phyloP scores from a whole-genome alignment of 495 filamentous ascomycete species.

The Xylaria palmicola region DNA sequence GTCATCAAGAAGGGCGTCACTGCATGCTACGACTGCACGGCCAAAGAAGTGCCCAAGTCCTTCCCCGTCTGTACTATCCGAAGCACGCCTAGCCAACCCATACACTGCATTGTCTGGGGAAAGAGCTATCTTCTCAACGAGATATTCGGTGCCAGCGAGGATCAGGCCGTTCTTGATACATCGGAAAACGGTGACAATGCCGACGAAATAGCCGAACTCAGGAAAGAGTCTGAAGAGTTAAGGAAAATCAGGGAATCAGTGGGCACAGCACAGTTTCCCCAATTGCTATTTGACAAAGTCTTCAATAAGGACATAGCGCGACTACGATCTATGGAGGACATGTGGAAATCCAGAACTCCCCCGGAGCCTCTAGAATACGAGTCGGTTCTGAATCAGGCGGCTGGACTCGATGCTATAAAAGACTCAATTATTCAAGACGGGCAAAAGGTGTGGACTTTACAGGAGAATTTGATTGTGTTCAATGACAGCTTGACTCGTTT shows the following conservation, averaged over 20 bases:
- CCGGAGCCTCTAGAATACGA: slow-evolving; percentile 72
- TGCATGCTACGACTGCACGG: slow-evolving; percentile 93
- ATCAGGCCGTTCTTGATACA: slow-evolving; percentile 73
- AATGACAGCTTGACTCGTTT: slow-evolving; percentile 77
- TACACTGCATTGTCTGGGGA: slow-evolving; percentile 99
- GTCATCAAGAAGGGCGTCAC: slow-evolving; percentile 92
- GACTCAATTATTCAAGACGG: slow-evolving; percentile 60
- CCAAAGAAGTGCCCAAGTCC: slow-evolving; percentile 83
- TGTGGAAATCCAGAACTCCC: slow-evolving; percentile 85
- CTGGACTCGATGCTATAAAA: slow-evolving; percentile 51
- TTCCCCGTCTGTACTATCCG: slow-evolving; percentile 97
- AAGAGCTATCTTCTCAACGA: slow-evolving; percentile 96
- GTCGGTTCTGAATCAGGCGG: slow-evolving; percentile 39
- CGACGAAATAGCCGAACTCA: slow-evolving; percentile 82
- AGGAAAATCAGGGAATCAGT: slow-evolving; percentile 80
- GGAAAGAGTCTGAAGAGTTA: slow-evolving; percentile 76
- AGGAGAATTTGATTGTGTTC: slow-evolving; percentile 85
- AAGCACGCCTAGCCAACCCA: slow-evolving; percentile 90
- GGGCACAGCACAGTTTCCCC: slow-evolving; percentile 74
- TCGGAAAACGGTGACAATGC: slow-evolving; percentile 82
- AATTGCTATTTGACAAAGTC: slow-evolving; percentile 88
- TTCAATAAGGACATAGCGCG: slow-evolving; percentile 84
- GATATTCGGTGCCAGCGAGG: slow-evolving; percentile 89
- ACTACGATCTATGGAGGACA: slow-evolving; percentile 84
- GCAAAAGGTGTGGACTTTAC: slow-evolving; percentile 74